Base-by-base conservation (phyloP, 1,284 basidiomycete species). In the Anthracocystis walkeri region DNA sequence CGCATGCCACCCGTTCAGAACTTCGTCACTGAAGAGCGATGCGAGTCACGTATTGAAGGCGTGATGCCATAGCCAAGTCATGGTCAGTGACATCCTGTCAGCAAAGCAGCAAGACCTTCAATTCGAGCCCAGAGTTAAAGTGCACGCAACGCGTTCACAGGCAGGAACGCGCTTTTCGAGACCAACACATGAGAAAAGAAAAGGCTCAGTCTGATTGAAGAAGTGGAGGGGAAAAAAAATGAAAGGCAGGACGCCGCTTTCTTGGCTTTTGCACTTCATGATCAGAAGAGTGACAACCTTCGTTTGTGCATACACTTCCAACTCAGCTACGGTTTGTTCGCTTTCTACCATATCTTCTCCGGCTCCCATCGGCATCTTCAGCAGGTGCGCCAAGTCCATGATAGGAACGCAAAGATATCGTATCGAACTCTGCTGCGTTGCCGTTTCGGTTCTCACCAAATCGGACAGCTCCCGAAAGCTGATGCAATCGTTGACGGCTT, bases 191-290 rank as follows among this genome's bases (percentile, higher is more conserved):
- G 49, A n/a, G 18, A 58, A 33, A 44, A 23, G 44, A 33, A 51
- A 52, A 50, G 23, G 53, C 53, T 55, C 25, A 55, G 53, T 45
- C 44, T 27, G 44, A 46, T 7, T 14, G 31, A 29, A 54, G 29
- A 58, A 49, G 59, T 61, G 59, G 59, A 61, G 59, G n/a, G n/a
- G 51, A 54, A 54, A 49, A 54, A 54, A 42, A 40, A n/a, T 40
- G 20, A 25, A 11, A 10, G 38, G 14, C 21, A 27, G 51, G 14
- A n/a, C 14, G n/a, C 23, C 51, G 35, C 38, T 40, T 23, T 41
- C 21, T 38, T 38, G 35, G 35, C 11, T 16, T 40, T 21, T 40
- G 50, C 14, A 16, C 16, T 41, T 38, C 4, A 16, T 40, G 33
- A 38, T 40, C 38, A 52, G 51, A 27, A 38, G 14, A 12, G 33